Conservation (phyloP, 305 asterid genomes). For the Plantago rigida region DNA sequence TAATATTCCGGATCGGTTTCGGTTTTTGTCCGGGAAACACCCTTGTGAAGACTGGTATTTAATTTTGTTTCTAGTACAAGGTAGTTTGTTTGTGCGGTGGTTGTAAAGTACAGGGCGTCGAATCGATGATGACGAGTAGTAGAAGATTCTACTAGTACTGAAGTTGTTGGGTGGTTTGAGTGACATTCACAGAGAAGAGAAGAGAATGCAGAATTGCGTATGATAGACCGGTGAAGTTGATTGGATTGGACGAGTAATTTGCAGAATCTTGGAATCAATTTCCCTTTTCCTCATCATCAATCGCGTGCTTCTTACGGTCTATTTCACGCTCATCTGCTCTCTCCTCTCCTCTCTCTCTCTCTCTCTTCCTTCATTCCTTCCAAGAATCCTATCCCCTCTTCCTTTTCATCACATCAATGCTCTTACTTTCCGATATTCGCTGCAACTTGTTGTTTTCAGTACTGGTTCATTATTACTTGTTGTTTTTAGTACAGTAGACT, state of each 20-base stretch:
- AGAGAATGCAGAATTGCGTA: conserved; percentile 64
- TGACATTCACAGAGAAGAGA: conserved; percentile 28
- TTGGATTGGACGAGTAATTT: neutral
- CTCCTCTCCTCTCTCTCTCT: conserved; percentile 48
- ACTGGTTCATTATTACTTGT: neutral
- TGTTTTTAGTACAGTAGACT: neutral
- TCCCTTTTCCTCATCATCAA: conserved; percentile 15
- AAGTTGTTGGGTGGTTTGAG: neutral
- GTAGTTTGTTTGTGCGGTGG: no score
- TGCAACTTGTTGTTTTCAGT: no score
- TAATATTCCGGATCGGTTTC: no score
- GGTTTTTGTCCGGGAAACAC: no score
- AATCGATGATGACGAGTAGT: no score
- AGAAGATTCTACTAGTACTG: neutral
- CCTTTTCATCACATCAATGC: neutral
- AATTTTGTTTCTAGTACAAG: no score
- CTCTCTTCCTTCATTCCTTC: conserved; percentile 8
- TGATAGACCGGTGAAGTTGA: conserved; percentile 46
- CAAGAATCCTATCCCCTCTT: neutral
- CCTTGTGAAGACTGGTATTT: no score
- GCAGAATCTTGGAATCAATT: conserved; percentile 45
- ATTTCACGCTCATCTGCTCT: conserved; percentile 66
- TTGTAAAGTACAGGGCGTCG: no score
- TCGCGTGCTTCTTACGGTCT: conserved; percentile 62
- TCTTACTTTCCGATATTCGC: no score